phyloP scores from a whole-genome alignment of 2,329 filamentous ascomycete genomes.

The Dissoconium aciculare region DNA sequence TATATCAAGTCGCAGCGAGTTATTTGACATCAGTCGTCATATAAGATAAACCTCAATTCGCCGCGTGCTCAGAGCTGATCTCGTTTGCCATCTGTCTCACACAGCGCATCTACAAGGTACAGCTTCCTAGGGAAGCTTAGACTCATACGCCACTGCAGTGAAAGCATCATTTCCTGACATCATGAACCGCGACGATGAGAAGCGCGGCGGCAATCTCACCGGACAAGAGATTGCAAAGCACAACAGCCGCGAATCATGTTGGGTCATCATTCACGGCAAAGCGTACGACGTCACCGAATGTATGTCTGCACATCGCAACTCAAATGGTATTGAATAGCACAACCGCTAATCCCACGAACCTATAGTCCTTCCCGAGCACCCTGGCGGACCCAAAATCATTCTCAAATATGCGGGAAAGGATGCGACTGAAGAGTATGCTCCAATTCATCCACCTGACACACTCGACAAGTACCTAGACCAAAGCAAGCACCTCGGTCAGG shows the following conservation, averaged over 20 bases:
- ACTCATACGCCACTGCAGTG: too few species aligned
- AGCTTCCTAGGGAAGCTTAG: too few species aligned
- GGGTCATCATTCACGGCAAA: conserved; percentile 79
- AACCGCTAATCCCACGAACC: conserved; percentile 9
- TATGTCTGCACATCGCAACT: conserved; percentile 5
- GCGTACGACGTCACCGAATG: conserved; percentile 49
- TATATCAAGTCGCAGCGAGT: too few species aligned
- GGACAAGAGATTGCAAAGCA: conserved; percentile 53
- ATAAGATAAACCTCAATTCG: too few species aligned
- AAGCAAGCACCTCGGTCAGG: conserved; percentile 75
- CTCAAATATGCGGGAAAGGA: conserved; percentile 94
- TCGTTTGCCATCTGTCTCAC: too few species aligned
- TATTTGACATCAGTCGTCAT: too few species aligned
- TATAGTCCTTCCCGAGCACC: conserved; percentile 74
- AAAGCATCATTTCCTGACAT: too few species aligned
- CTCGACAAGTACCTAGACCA: conserved; percentile 66
- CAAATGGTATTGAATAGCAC: neutral
- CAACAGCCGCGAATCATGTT: conserved; percentile 69
- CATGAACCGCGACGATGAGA: conserved; percentile 31
- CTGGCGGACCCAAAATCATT: conserved; percentile 82
- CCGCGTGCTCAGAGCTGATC: too few species aligned
- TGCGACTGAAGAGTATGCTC: conserved; percentile 88
- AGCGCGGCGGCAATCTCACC: conserved; percentile 30
- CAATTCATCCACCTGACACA: conserved; percentile 78
- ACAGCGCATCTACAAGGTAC: too few species aligned